phyloP scores from a whole-genome alignment of 495 filamentous ascomycete species.

The Penicillium desertorum region DNA sequence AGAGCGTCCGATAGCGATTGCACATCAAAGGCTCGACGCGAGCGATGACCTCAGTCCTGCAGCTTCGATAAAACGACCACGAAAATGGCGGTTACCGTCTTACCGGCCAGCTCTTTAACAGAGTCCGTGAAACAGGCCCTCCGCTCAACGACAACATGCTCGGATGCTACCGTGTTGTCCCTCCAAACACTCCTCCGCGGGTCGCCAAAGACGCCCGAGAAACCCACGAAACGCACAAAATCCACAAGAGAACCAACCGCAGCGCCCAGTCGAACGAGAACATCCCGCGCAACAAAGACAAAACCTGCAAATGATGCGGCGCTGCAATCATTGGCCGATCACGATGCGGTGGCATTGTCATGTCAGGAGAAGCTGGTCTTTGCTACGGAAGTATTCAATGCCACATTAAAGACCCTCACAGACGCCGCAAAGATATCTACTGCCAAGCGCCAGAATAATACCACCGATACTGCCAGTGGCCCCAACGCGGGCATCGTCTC shows the following conservation, averaged over 20 bases:
- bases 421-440: slow-evolving; percentile 61
- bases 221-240: slow-evolving; percentile 30
- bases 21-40: slow-evolving; percentile 23
- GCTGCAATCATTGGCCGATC: slow-evolving; percentile 33
- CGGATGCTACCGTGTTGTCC: slow-evolving; percentile 45
- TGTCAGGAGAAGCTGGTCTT: slow-evolving; percentile 65
- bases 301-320: slow-evolving; percentile 31
- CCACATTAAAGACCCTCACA: slow-evolving; percentile 67
- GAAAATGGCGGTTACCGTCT: slow-evolving; percentile 42
- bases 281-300: slow-evolving; percentile 35
- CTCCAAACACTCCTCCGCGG: slow-evolving; percentile 48
- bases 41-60: slow-evolving; percentile 20
- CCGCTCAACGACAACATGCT: slow-evolving; percentile 50
- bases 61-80: slow-evolving; percentile 10
- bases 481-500: slow-evolving; percentile 36
- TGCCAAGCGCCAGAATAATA: slow-evolving; percentile 26
- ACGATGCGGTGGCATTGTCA: slow-evolving; percentile 45
- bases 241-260: slow-evolving; percentile 19
- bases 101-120: slow-evolving; percentile 36
- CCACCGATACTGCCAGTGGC: slow-evolving; percentile 36
- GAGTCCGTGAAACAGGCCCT: slow-evolving; percentile 51
- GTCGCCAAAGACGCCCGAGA: slow-evolving; percentile 29
- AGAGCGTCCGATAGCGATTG: slow-evolving; percentile 27
- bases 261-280: slow-evolving; percentile 34
- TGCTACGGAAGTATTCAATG: slow-evolving; percentile 81